Percentiles rank a stretch among this genome's conserved stretches.
phyloP scores from a whole-genome alignment of 2,329 filamentous ascomycete genomes.

The Trichoderma gracile region DNA sequence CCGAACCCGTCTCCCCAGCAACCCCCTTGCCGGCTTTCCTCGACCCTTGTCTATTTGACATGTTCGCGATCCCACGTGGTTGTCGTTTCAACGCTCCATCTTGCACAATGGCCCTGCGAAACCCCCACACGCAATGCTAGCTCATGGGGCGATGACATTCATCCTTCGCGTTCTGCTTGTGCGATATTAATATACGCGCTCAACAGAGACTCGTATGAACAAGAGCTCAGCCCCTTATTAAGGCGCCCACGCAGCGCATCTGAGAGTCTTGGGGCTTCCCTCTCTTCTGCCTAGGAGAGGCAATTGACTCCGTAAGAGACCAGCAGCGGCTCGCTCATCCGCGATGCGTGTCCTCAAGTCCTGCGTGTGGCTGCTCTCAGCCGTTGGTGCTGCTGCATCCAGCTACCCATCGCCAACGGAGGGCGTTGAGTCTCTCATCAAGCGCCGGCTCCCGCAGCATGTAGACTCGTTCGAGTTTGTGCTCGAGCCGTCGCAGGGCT shows the following conservation, averaged over 20 bases:
- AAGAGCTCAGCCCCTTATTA: slow-evolving; percentile 2
- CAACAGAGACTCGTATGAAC: background rate
- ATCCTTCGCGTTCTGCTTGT: background rate
- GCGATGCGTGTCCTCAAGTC: background rate
- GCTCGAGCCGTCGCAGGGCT: slow-evolving; percentile 7
- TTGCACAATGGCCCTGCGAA: background rate
- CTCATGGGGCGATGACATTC: slow-evolving; percentile 12
- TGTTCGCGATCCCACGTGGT: slow-evolving; percentile 10
- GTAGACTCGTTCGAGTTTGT: slow-evolving; percentile 26
- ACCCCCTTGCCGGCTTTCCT: slow-evolving; percentile 8
- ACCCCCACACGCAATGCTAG: slow-evolving; percentile 1
- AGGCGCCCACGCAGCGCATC: background rate
- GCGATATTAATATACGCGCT: too few relatives aligned
- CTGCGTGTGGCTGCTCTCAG: slow-evolving; percentile 17
- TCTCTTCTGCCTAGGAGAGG: background rate
- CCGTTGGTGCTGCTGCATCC: slow-evolving; percentile 16
- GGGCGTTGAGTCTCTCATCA: slow-evolving; percentile 28
- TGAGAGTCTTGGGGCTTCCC: background rate
- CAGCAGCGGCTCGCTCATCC: background rate
- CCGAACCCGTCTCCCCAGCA: background rate
- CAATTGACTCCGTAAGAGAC: background rate
- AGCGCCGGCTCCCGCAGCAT: slow-evolving; percentile 29
- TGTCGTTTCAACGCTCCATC: background rate
- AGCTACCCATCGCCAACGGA: slow-evolving; percentile 4
- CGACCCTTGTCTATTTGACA: background rate